Conservation (phyloP, 2,329 filamentous ascomycete genomes). For the Penicillium sp. region DNA sequence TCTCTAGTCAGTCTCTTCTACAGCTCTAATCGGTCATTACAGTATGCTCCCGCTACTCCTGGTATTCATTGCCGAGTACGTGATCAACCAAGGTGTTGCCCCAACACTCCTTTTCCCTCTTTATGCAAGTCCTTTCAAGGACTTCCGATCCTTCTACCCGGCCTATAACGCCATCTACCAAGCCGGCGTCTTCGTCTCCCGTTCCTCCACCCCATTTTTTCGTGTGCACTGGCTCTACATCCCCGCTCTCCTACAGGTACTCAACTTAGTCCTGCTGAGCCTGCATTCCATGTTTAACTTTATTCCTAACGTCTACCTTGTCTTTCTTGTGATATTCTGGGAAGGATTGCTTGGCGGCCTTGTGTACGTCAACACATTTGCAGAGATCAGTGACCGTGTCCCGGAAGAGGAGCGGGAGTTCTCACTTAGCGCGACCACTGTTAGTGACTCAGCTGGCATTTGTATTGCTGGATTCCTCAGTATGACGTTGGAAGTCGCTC, state of each 20-base stretch:
- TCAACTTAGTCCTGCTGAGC: conserved; percentile 72
- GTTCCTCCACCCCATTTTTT: conserved; percentile 84
- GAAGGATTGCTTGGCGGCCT: conserved; percentile 86
- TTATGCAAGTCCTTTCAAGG: conserved; percentile 69
- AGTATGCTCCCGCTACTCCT: conserved; percentile 87
- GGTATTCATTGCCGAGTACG: conserved; percentile 95
- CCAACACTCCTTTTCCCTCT: conserved; percentile 89
- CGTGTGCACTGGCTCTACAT: conserved; percentile 78
- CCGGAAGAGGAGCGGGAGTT: conserved; percentile 80
- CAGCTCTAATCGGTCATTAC: conserved; percentile 12
- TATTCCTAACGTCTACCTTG: conserved; percentile 79
- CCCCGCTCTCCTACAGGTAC: conserved; percentile 77
- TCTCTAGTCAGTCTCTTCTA: background rate
- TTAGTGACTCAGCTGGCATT: conserved; percentile 88
- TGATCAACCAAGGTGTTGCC: conserved; percentile 91
- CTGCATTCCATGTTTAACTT: conserved; percentile 77
- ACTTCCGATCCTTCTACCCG: conserved; percentile 87
- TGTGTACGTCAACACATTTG: conserved; percentile 95
- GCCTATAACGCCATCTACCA: conserved; percentile 96
- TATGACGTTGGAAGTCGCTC: conserved; percentile 74
- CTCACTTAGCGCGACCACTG: conserved; percentile 82
- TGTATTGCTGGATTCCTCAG: conserved; percentile 83
- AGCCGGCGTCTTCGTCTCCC: conserved; percentile 89
- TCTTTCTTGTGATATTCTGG: conserved; percentile 88
- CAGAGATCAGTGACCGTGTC: conserved; percentile 85